phyloP scores from a whole-genome alignment of 2,329 filamentous ascomycete species.

The Fusarium sp. region DNA sequence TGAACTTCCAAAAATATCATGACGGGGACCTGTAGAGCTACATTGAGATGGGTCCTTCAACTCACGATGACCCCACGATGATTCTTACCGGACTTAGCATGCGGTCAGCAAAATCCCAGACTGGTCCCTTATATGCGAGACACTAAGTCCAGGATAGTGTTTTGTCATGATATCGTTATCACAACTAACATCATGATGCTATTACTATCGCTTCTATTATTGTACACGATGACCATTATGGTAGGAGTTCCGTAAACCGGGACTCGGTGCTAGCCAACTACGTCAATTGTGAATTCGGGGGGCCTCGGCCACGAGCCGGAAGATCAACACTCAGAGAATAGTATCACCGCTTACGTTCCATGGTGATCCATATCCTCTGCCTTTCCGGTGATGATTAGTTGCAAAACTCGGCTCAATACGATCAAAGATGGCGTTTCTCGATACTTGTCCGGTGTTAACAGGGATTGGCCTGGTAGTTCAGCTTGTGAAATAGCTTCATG shows the following conservation, averaged over 20 bases:
- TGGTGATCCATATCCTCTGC: neutral
- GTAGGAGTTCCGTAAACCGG: neutral
- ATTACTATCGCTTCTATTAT: neutral
- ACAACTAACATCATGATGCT: neutral
- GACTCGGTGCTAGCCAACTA: neutral
- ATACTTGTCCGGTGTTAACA: neutral
- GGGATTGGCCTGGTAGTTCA: neutral
- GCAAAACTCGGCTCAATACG: neutral
- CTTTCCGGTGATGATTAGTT: neutral
- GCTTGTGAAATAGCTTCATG: neutral
- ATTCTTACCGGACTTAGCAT: neutral
- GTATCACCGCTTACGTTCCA: neutral
- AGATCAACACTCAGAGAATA: neutral
- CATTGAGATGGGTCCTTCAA: neutral
- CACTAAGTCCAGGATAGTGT: neutral
- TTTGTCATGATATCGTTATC: neutral
- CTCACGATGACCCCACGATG: neutral
- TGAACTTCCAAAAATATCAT: constrained; percentile 3
- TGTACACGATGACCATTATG: neutral
- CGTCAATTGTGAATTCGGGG: neutral
- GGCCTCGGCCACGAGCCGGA: neutral
- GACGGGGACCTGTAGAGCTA: neutral
- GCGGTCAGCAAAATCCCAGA: neutral
- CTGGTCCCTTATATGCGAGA: neutral
- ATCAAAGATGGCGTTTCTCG: neutral